A percentile compares a stretch with the other conserved stretches of the same genome.
Conservation (phyloP, 331 rosid species). For the Spiraea crenata region DNA sequence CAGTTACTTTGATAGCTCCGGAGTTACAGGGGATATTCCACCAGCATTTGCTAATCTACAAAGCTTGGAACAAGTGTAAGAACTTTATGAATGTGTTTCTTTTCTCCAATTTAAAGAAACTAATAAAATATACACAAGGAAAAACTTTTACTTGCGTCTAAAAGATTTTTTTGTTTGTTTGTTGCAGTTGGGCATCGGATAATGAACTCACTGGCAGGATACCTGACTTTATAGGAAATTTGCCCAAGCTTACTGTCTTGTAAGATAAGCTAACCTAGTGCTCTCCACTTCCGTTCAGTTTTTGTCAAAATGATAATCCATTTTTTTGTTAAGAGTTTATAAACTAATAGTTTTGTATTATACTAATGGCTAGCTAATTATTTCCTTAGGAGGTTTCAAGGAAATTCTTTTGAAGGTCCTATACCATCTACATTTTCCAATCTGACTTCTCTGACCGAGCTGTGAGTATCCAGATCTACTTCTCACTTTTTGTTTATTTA, state of each 20-base stretch:
- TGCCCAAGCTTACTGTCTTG: constrained; percentile 55
- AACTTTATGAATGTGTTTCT: constrained; percentile 4
- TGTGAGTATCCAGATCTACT: constrained; percentile 48
- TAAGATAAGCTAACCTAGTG: constrained; percentile 37
- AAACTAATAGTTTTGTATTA: background rate
- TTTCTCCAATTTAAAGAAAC: background rate
- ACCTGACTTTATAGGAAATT: constrained; percentile 78
- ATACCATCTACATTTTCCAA: constrained; percentile 58
- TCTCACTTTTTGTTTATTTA: background rate
- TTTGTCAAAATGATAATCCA: background rate
- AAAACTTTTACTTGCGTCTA: background rate
- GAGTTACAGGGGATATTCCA: constrained; percentile 78
- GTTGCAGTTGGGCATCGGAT: constrained; percentile 71
- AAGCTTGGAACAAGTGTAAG: constrained; percentile 51
- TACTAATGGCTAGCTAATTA: background rate
- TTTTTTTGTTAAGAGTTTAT: background rate
- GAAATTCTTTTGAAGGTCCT: constrained; percentile 72
- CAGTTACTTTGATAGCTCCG: constrained; percentile 77
- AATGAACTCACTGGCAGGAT: constrained; percentile 55
- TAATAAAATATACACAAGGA: background rate
- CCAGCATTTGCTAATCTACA: constrained; percentile 55
- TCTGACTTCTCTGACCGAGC: constrained; percentile 51
- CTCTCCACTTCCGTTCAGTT: background rate
- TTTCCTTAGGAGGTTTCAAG: constrained; percentile 67
- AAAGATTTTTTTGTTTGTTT: constrained; percentile 13